A percentile compares a stretch with the other conserved stretches of the same genome.
Evolutionary conservation across 371 early-diverging fungal genomes (phyloP).

Genomic region (Blakeslea trispora): DNA sequence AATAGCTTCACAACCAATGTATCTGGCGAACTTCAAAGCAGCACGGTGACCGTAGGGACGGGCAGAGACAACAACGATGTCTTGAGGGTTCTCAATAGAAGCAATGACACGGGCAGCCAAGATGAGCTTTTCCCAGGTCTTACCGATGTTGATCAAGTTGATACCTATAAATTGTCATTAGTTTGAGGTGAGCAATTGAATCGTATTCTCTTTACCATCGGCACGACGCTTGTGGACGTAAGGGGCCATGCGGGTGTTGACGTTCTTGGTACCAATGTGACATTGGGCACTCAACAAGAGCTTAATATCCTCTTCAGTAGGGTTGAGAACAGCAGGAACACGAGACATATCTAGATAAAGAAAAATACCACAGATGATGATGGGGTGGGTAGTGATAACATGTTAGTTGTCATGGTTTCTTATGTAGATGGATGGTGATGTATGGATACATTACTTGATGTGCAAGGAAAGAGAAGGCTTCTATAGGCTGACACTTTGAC

Average conservation of each 20-base stretch:
- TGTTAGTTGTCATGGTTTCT: not conserved
- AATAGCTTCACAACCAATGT: slow-evolving; percentile 97
- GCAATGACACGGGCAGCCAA: slow-evolving; percentile 98
- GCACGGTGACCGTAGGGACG: slow-evolving; percentile 99
- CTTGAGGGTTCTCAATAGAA: slow-evolving; percentile 96
- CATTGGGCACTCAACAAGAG: slow-evolving; percentile 92
- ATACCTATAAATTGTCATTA: slow-evolving; percentile 37
- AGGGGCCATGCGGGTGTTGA: slow-evolving; percentile 85
- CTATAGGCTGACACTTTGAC: not conserved
- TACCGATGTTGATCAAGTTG: slow-evolving; percentile 97
- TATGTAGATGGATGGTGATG: slow-evolving; percentile 23
- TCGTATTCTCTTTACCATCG: slow-evolving; percentile 65
- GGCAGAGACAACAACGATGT: slow-evolving; percentile 95
- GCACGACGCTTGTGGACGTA: slow-evolving; percentile 95
- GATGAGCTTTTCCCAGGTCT: slow-evolving; percentile 99
- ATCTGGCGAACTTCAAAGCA: slow-evolving; percentile 96
- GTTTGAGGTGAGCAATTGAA: not conserved
- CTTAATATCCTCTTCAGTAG: slow-evolving; percentile 91
- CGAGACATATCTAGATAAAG: slow-evolving; percentile 35
- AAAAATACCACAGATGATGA: not conserved
- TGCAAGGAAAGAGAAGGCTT: slow-evolving; percentile 38
- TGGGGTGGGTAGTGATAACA: not conserved
- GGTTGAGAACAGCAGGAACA: slow-evolving; percentile 53
- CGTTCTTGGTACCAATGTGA: slow-evolving; percentile 92
- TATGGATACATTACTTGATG: slow-evolving; percentile 31